Percentiles rank a stretch among this genome's conserved stretches.
phyloP scores from a whole-genome alignment of 257 asterid species.

The Handroanthus guayacan region DNA sequence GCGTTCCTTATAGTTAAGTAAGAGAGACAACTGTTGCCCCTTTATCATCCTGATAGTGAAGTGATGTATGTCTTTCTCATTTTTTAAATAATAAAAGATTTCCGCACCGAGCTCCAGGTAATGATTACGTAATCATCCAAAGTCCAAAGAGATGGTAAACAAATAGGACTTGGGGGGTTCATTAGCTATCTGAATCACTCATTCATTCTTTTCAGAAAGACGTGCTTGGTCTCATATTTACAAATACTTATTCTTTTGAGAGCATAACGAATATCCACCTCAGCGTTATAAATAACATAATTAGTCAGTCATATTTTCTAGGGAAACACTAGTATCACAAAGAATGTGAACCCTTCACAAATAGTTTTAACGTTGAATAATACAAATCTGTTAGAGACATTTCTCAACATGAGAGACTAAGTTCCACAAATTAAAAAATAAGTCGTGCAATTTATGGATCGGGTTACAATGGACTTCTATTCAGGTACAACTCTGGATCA shows the following conservation, averaged over 20 bases:
- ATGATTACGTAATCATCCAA: not conserved
- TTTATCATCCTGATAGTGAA: conserved; percentile 13
- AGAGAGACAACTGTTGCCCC: not conserved
- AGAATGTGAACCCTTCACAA: not conserved
- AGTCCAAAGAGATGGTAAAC: not conserved
- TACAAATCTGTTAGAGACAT: not conserved
- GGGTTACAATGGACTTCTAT: not conserved
- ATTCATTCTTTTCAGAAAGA: not conserved
- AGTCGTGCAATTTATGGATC: not conserved
- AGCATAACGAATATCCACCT: not conserved
- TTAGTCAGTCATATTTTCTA: not conserved
- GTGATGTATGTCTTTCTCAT: not conserved
- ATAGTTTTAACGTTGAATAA: no score
- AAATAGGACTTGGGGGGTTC: not conserved
- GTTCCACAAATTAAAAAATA: not conserved
- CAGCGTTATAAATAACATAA: not conserved
- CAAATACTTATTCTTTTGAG: not conserved
- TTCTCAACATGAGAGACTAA: not conserved
- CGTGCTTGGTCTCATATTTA: not conserved
- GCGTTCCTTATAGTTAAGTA: not conserved
- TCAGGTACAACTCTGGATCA: conserved; percentile 30
- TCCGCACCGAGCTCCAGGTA: no score
- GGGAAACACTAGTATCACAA: not conserved
- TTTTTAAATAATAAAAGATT: no score
- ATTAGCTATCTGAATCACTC: not conserved